Evolutionary conservation across 352 stramenopile species (phyloP).

Genomic region (Pilasporangium apinafurcum): DNA sequence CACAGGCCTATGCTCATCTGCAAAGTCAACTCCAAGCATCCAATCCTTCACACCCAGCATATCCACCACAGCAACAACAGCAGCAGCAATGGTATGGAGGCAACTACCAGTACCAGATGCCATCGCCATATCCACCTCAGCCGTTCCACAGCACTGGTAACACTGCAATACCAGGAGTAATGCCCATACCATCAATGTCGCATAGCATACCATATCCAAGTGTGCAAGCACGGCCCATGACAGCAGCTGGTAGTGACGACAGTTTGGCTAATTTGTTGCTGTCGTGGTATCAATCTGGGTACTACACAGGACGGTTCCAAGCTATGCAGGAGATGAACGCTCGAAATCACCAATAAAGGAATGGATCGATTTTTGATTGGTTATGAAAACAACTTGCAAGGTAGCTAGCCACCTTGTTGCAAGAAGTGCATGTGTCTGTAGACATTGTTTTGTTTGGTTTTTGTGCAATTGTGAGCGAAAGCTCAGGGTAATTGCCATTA

Average conservation of each 20-base stretch:
- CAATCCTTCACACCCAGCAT: slow-evolving; percentile 1
- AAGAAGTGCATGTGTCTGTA: too few species aligned
- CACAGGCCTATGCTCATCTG: slow-evolving; percentile 58
- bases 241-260: slow-evolving; percentile 22
- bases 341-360: slow-evolving; percentile 7
- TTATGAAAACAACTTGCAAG: too few species aligned
- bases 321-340: slow-evolving; percentile 70
- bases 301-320: slow-evolving; percentile 75
- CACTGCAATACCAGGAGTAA: slow-evolving; percentile 4
- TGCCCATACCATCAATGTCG: slow-evolving; percentile 8
- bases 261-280: slow-evolving; percentile 67
- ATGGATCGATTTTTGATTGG: background rate
- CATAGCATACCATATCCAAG: slow-evolving; percentile 8
- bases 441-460: too few species aligned
- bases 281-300: slow-evolving; percentile 83
- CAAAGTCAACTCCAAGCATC: slow-evolving; percentile 48
- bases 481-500: too few species aligned
- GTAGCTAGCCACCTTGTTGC: too few species aligned
- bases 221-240: slow-evolving; percentile 9
- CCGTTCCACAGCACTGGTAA: slow-evolving; percentile 2
- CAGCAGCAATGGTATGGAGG: slow-evolving; percentile 8
- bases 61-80: slow-evolving; percentile 5
- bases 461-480: too few species aligned
- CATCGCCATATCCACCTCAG: slow-evolving; percentile 20
- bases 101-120: slow-evolving; percentile 10